phyloP scores from a whole-genome alignment of 176 grass and related monocot genomes.

The Ensete glaucum region DNA sequence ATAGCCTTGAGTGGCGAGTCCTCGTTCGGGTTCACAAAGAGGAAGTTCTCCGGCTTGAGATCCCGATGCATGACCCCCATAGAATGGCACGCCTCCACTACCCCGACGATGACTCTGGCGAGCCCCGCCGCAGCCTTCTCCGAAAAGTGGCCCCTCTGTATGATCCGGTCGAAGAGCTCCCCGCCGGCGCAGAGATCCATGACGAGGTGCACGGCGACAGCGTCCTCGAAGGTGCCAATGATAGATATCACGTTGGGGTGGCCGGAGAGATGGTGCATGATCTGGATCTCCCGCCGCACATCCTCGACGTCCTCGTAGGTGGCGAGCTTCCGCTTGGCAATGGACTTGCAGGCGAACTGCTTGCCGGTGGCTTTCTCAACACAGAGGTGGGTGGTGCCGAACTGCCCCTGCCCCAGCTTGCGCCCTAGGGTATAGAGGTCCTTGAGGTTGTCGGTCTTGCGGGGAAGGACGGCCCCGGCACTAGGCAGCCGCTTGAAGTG shows the following conservation, averaged over 20 bases:
- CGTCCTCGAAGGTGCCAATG: conserved; percentile 48
- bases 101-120: conserved; percentile 57
- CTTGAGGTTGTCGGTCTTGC: conserved; percentile 46
- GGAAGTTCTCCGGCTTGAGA: conserved; percentile 76
- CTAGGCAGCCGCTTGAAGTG: conserved; percentile 44
- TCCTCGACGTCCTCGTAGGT: conserved; percentile 78
- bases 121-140: conserved; percentile 58
- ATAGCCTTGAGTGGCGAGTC: conserved; percentile 62
- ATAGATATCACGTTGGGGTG: conserved; percentile 54
- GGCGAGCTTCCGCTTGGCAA: conserved; percentile 60
- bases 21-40: conserved; percentile 52
- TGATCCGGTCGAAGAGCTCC: conserved; percentile 69
- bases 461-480: conserved; percentile 53
- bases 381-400: conserved; percentile 87
- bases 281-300: conserved; percentile 71
- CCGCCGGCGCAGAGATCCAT: conserved; percentile 76
- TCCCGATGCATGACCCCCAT: conserved; percentile 71
- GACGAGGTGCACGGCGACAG: conserved; percentile 57
- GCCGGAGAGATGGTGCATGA: conserved; percentile 63
- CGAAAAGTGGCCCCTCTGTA: conserved; percentile 50
- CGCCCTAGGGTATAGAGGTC: conserved; percentile 46
- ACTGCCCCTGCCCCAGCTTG: conserved; percentile 89
- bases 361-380: conserved; percentile 55
- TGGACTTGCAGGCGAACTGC: conserved; percentile 78
- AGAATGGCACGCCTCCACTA: conserved; percentile 67